These are phyloP conservation scores for Suillus brevipes DNA, from an alignment of 768 basidiomycete genomes.

Conservation along the genomic window DNA sequence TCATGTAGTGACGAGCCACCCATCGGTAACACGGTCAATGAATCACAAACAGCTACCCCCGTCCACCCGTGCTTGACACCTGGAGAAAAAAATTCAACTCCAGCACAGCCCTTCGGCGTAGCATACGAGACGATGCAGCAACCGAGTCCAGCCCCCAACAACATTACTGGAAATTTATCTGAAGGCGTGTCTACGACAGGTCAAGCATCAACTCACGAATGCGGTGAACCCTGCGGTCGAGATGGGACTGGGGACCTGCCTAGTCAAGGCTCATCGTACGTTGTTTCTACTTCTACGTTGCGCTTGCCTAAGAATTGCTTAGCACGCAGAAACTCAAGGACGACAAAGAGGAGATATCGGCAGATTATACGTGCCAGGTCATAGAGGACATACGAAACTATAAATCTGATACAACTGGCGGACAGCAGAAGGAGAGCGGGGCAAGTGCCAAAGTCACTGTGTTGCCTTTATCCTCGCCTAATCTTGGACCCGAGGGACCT, in stretches of 20 bases:
- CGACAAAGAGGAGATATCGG: background rate
- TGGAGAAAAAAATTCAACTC: background rate
- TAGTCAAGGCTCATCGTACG: background rate
- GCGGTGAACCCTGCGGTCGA: background rate
- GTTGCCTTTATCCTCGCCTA: background rate
- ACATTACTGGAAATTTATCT: background rate
- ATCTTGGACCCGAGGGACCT: background rate
- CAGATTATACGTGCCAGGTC: background rate
- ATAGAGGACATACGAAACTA: background rate
- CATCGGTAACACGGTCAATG: background rate
- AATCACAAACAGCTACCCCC: background rate
- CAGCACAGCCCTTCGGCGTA: background rate
- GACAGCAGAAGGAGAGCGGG: background rate
- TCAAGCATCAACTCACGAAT: background rate
- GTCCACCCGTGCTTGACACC: background rate
- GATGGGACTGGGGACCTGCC: background rate
- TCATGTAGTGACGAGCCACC: background rate
- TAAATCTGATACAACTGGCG: background rate
- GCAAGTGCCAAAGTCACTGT: background rate
- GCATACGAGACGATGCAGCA: background rate
- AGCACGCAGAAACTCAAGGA: background rate
- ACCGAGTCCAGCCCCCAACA: background rate
- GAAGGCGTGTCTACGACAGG: background rate
- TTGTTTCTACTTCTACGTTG: background rate
- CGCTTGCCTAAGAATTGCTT: background rate